These are phyloP conservation scores for Solanum dulcamara DNA, from an alignment of 257 asterid genomes.

Conservation along the genomic window DNA sequence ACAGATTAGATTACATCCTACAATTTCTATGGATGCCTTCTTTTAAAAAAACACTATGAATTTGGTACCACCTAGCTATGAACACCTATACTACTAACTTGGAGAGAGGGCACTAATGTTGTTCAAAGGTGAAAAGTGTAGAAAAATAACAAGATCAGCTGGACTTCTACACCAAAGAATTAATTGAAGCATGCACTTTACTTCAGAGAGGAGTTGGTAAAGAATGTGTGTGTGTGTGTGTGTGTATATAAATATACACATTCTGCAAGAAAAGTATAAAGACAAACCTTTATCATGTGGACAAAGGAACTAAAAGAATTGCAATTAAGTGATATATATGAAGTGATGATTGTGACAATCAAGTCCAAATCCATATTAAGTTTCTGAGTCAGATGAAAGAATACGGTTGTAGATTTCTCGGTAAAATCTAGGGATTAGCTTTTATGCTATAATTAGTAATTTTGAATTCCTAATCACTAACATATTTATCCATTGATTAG, in stretches of 20 bases:
- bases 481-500: background rate
- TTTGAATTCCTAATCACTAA: background rate
- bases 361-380: background rate
- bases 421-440: background rate
- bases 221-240: background rate
- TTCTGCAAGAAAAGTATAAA: background rate
- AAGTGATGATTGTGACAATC: background rate
- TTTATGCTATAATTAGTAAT: background rate
- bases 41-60: background rate
- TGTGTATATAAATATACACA: background rate
- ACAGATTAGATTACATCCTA: background rate
- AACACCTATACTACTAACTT: background rate
- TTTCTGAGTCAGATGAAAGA: background rate
- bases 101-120: background rate
- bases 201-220: background rate
- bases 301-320: background rate
- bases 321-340: background rate
- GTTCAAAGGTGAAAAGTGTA: background rate
- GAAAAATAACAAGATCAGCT: background rate
- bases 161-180: background rate
- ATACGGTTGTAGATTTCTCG: background rate
- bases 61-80: background rate
- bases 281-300: background rate
- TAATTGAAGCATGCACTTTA: background rate
- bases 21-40: background rate